These are phyloP conservation scores for Saprolegnia parasitica DNA, from an alignment of 352 stramenopile genomes.

Conservation along the genomic window DNA sequence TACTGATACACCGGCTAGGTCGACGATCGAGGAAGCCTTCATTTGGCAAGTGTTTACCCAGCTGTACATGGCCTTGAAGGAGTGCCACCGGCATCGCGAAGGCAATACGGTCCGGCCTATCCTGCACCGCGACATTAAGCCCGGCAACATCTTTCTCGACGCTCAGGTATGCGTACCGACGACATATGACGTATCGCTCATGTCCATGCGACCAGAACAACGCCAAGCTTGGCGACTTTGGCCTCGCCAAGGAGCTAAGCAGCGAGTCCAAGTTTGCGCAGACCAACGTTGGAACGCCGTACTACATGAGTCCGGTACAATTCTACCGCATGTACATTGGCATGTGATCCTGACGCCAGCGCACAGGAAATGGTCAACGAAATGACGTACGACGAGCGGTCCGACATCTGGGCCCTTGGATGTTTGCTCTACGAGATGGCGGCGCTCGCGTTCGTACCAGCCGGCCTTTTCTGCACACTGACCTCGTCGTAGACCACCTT, in stretches of 20 bases:
- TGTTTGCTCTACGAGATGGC: conserved; percentile 91
- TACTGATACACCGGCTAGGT: conserved; percentile 37
- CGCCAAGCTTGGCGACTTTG: conserved; percentile 90
- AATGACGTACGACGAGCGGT: conserved; percentile 90
- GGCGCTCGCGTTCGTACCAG: conserved; percentile 53
- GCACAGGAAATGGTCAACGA: conserved; percentile 84
- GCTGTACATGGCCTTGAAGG: conserved; percentile 87
- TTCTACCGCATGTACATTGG: not conserved
- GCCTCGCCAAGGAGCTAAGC: conserved; percentile 86
- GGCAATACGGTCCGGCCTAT: conserved; percentile 76
- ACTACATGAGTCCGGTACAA: conserved; percentile 84
- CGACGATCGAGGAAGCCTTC: conserved; percentile 89
- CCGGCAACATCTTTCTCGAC: conserved; percentile 90
- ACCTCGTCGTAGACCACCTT: conserved; percentile 58
- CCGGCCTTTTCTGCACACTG: not conserved
- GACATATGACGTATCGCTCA: not conserved
- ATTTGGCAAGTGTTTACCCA: conserved; percentile 93
- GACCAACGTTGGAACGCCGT: conserved; percentile 89
- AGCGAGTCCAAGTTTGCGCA: conserved; percentile 87
- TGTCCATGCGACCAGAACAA: conserved; percentile 57
- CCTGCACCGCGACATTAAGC: conserved; percentile 90
- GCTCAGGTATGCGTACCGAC: conserved; percentile 53
- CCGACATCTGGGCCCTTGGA: conserved; percentile 88
- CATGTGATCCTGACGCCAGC: not conserved
- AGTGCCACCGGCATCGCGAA: conserved; percentile 85